A percentile compares a stretch with the other conserved stretches of the same genome.
Conservation (phyloP, 176 grass and related monocot genomes). For the Aegilops tauschii region DNA sequence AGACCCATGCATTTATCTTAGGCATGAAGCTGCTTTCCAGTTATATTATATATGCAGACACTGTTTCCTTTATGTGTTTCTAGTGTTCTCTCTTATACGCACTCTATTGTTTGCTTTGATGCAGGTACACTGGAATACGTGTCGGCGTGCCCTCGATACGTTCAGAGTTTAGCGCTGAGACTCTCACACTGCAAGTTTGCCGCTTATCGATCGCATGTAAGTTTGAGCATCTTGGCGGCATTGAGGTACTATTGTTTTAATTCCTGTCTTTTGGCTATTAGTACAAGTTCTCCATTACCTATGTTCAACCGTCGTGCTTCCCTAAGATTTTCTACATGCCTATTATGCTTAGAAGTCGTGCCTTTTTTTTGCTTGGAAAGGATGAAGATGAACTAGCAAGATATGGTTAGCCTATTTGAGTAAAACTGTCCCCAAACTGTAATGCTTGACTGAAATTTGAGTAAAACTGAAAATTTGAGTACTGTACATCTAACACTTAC, state of each 20-base stretch:
- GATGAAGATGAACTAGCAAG: slow-evolving; percentile 79
- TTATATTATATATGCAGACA: neutral
- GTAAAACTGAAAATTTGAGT: too few species aligned
- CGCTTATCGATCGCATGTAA: neutral
- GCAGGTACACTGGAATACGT: neutral
- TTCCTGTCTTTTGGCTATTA: neutral
- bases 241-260: neutral
- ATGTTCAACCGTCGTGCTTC: neutral
- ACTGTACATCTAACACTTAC: too few species aligned
- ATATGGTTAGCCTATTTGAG: slow-evolving; percentile 42
- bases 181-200: neutral
- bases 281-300: neutral
- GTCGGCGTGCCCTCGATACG: neutral
- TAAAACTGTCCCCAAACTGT: too few species aligned
- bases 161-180: neutral
- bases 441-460: too few species aligned
- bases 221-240: neutral
- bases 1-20: neutral
- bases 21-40: neutral
- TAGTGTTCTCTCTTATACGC: neutral
- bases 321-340: slow-evolving; percentile 46
- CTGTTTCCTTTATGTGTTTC: neutral
- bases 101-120: neutral
- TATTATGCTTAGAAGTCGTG: slow-evolving; percentile 75
- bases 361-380: slow-evolving; percentile 61